phyloP scores from a whole-genome alignment of 2,329 filamentous ascomycete genomes.

The Hymenoscyphus fraxineus region DNA sequence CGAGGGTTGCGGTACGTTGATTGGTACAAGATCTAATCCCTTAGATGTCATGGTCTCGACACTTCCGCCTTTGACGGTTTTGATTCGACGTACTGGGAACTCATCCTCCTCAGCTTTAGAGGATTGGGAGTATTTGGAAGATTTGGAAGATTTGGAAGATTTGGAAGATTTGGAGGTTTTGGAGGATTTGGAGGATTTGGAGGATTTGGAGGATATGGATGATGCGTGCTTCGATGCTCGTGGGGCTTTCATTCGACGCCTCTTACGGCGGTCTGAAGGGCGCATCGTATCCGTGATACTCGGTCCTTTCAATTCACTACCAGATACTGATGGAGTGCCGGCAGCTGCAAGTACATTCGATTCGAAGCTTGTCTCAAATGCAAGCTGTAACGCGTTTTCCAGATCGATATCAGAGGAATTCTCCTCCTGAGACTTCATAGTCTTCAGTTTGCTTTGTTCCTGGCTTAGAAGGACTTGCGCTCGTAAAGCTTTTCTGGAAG shows the following conservation, averaged over 20 bases:
- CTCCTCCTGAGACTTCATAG: neutral
- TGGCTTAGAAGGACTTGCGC: too few species aligned
- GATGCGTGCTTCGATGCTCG: too few species aligned
- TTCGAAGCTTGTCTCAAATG: neutral
- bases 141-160: too few species aligned
- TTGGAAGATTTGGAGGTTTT: too few species aligned
- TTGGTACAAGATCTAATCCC: conserved; percentile 28
- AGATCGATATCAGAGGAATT: neutral
- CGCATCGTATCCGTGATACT: conserved; percentile 1
- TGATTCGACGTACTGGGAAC: neutral
- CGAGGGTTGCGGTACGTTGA: conserved; percentile 28
- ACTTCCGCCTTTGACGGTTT: conserved; percentile 14
- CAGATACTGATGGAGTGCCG: too few species aligned
- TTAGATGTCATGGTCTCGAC: conserved; percentile 30
- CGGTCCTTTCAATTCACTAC: neutral
- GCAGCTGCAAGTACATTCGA: neutral
- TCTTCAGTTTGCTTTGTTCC: neutral
- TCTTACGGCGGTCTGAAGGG: neutral
- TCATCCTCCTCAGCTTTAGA: neutral
- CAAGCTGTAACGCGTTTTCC: neutral
- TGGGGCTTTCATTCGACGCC: neutral
- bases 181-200: too few species aligned
- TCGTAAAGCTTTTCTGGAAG: too few species aligned
- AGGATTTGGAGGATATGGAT: too few species aligned
- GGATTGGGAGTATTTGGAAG: neutral